These are phyloP conservation scores for Candida silvicultrix DNA, from an alignment of 805 yeast genomes.

Conservation along the genomic window DNA sequence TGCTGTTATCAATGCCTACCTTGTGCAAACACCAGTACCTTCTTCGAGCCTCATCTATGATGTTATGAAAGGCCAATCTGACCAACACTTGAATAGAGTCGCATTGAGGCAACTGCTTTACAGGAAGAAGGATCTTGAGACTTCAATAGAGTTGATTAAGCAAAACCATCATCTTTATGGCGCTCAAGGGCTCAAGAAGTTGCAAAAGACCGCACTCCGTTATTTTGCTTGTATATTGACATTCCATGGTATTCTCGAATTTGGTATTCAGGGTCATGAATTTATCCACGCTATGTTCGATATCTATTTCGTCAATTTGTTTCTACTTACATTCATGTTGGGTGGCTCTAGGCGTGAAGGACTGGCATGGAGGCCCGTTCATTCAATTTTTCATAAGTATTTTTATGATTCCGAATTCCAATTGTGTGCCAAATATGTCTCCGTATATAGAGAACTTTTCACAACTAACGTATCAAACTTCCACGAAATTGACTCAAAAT, in stretches of 20 bases:
- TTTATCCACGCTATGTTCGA: background rate
- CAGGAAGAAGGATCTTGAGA: constrained; percentile 2
- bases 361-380: background rate
- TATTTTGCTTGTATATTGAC: background rate
- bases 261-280: background rate
- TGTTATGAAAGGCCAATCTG: background rate
- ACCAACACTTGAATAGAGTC: background rate
- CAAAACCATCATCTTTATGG: background rate
- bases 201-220: background rate
- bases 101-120: constrained; percentile 3
- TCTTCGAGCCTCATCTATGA: background rate
- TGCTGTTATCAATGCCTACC: background rate
- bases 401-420: background rate
- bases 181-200: background rate
- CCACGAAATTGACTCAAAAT: background rate
- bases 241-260: background rate
- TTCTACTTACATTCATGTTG: background rate
- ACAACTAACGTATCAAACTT: constrained; percentile 5
- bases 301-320: background rate
- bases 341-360: background rate
- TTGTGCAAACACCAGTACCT: background rate
- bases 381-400: background rate
- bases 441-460: constrained; percentile 1
- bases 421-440: background rate
- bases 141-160: background rate